phyloP scores from a whole-genome alignment of 345 rosid species.

The Iberis pinnata region DNA sequence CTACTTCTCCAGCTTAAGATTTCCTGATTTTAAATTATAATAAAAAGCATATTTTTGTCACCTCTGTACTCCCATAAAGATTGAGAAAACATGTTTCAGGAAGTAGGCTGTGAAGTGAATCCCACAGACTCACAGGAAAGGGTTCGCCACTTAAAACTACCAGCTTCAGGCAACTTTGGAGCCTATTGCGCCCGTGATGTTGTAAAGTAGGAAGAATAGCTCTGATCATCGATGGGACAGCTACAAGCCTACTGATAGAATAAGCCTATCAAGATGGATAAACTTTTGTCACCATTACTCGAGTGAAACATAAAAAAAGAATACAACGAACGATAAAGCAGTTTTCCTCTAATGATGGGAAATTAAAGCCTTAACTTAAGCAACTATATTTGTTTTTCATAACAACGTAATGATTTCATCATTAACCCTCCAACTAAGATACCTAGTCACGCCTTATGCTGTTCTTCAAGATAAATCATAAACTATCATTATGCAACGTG shows the following conservation, averaged over 20 bases:
- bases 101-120: slow-evolving; percentile 50
- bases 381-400: slow-evolving; percentile 5
- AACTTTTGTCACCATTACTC: not conserved
- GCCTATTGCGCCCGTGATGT: slow-evolving; percentile 32
- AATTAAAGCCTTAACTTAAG: slow-evolving; percentile 5
- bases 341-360: slow-evolving; percentile 5
- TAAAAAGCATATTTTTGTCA: slow-evolving; percentile 27
- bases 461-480: slow-evolving; percentile 9
- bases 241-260: slow-evolving; percentile 57
- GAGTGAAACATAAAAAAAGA: not conserved
- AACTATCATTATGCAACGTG: slow-evolving; percentile 12
- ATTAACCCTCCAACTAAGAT: slow-evolving; percentile 6
- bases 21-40: not conserved
- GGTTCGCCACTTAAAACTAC: slow-evolving; percentile 85
- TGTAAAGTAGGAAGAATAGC: slow-evolving; percentile 61
- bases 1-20: not conserved
- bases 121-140: slow-evolving; percentile 71
- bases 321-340: slow-evolving; percentile 5
- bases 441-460: not conserved
- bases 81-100: slow-evolving; percentile 67
- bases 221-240: slow-evolving; percentile 83
- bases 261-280: slow-evolving; percentile 53
- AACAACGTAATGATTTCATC: not conserved
- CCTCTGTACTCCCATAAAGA: slow-evolving; percentile 97
- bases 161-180: slow-evolving; percentile 55